Conservation (phyloP, 345 rosid genomes). For the Gossypium anomalum region DNA sequence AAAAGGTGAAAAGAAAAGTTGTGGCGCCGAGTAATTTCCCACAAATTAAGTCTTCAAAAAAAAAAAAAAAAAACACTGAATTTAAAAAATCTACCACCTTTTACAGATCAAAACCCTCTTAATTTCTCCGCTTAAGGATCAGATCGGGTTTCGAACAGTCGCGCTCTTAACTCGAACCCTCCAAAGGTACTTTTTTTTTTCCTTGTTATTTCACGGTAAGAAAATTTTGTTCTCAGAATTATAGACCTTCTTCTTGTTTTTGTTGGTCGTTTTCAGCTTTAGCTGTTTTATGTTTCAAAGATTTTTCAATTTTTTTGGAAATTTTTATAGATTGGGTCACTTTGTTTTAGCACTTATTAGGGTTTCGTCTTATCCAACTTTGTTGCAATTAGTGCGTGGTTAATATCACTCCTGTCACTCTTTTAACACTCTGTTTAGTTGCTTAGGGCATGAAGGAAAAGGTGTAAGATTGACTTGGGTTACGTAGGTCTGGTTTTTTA, state of each 20-base stretch:
- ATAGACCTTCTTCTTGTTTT: constrained; percentile 2
- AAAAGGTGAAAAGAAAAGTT: neutral
- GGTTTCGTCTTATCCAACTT: neutral
- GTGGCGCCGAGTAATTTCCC: neutral
- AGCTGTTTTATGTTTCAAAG: neutral
- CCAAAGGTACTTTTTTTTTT: neutral
- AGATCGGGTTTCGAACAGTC: neutral
- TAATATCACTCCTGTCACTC: neutral
- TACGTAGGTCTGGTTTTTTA: neutral
- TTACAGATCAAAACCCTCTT: neutral
- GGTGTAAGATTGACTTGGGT: neutral
- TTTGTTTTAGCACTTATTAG: neutral
- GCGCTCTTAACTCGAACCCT: constrained; percentile 1
- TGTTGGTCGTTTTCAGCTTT: neutral
- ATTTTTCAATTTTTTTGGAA: neutral
- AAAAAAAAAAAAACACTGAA: neutral
- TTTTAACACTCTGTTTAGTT: neutral
- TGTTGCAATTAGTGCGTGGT: neutral
- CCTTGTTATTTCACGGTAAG: neutral
- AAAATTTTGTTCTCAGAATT: neutral
- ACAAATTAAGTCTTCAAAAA: neutral
- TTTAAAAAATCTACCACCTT: neutral
- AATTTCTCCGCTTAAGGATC: neutral
- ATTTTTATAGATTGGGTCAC: neutral
- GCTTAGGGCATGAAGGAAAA: neutral